A percentile compares a stretch with the other conserved stretches of the same genome.
phyloP scores from a whole-genome alignment of 148 eudicot genomes.

The Cornus suecica region DNA sequence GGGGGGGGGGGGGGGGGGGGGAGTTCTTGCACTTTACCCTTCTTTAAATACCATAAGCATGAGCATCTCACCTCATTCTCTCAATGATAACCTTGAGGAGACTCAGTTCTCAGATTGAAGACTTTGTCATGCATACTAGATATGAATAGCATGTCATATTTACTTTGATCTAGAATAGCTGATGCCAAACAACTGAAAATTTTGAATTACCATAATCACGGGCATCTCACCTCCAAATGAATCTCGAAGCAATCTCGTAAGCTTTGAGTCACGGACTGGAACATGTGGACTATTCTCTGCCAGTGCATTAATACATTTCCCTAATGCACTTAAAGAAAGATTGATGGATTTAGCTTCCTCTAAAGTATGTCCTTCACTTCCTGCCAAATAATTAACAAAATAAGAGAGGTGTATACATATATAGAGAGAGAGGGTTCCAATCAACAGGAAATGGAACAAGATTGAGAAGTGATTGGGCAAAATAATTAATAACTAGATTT shows the following conservation, averaged over 20 bases:
- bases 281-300: constrained; percentile 92
- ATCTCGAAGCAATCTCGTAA: constrained; percentile 91
- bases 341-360: constrained; percentile 96
- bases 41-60: neutral
- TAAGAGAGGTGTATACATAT: constrained; percentile 1
- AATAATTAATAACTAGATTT: neutral
- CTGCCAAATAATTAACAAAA: constrained; percentile 32
- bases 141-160: neutral
- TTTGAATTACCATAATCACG: neutral
- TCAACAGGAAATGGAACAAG: neutral
- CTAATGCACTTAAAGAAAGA: constrained; percentile 88
- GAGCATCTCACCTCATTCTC: constrained; percentile 45
- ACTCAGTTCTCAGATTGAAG: neutral
- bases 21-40: no score
- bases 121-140: neutral
- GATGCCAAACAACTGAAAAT: neutral
- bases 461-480: neutral
- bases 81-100: neutral
- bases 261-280: constrained; percentile 96
- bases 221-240: constrained; percentile 81
- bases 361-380: constrained; percentile 86
- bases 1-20: no score
- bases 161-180: neutral
- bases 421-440: no score
- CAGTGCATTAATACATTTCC: constrained; percentile 94